Evolutionary conservation across 176 grass and related monocot genomes (phyloP).

Genomic region (Bonia amplexicaulis): DNA sequence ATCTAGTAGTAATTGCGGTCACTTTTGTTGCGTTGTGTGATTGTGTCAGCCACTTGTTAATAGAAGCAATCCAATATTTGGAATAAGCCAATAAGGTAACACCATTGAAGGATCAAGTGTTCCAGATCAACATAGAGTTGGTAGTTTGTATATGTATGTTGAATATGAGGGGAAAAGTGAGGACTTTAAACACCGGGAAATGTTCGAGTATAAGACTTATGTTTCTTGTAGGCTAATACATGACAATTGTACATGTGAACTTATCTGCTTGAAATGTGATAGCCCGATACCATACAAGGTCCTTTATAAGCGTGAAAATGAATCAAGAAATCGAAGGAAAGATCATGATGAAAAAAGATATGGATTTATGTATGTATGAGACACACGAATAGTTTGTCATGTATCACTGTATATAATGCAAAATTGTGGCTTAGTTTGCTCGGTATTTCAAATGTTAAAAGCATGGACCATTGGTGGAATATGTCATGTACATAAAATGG

Average conservation of each 20-base stretch:
- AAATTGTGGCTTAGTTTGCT: background rate
- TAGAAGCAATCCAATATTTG: background rate
- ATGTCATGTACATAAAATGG: too few species aligned
- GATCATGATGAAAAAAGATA: background rate
- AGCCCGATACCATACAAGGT: background rate
- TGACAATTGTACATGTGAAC: background rate
- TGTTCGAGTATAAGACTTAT: background rate
- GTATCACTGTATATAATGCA: background rate
- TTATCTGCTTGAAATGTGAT: background rate
- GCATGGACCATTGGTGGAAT: too few species aligned
- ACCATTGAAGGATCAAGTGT: background rate
- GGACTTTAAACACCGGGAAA: background rate
- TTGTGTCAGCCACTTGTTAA: background rate
- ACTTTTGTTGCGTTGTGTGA: background rate
- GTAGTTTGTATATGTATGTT: background rate
- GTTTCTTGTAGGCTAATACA: background rate
- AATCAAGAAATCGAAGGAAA: background rate
- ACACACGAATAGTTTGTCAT: background rate
- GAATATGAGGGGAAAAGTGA: background rate
- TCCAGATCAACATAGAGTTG: background rate
- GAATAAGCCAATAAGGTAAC: background rate
- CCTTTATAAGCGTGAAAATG: background rate
- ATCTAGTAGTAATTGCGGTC: background rate
- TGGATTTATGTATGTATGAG: background rate
- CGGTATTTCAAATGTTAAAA: background rate